These are phyloP conservation scores for Syzygium aromaticum DNA, from an alignment of 345 rosid species.

Conservation along the genomic window DNA sequence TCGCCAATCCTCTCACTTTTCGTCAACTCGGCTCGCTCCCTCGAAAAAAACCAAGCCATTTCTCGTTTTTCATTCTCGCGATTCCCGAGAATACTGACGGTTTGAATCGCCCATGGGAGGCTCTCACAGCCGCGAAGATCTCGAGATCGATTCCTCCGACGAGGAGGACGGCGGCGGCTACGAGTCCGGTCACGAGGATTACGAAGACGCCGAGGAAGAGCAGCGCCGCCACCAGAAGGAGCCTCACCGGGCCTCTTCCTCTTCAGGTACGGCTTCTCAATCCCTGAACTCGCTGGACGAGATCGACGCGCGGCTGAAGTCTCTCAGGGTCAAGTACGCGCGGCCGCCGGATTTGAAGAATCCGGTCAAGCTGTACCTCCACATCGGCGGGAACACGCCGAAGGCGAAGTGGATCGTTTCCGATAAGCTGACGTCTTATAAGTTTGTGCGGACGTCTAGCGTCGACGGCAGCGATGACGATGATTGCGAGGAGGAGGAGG, in stretches of 20 bases:
- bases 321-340: constrained; percentile 50
- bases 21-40: neutral
- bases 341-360: constrained; percentile 22
- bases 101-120: constrained; percentile 35
- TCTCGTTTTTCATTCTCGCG: no score
- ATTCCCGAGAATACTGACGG: neutral
- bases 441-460: constrained; percentile 29
- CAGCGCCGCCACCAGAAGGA: neutral
- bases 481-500: constrained; percentile 15
- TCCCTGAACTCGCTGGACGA: constrained; percentile 22
- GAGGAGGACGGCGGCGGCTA: constrained; percentile 30
- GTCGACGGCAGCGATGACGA: constrained; percentile 26
- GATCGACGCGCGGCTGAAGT: constrained; percentile 51
- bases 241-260: constrained; percentile 13
- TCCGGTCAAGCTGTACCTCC: constrained; percentile 76
- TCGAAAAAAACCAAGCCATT: no score
- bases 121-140: constrained; percentile 65
- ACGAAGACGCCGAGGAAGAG: constrained; percentile 23
- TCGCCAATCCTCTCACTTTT: neutral
- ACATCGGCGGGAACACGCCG: constrained; percentile 78
- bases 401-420: constrained; percentile 72
- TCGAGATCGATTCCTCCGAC: constrained; percentile 36
- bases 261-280: constrained; percentile 17
- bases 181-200: constrained; percentile 14
- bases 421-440: constrained; percentile 49